These are phyloP conservation scores for Penicillium cataractarum DNA, from an alignment of 495 filamentous ascomycete species.

Conservation along the genomic window DNA sequence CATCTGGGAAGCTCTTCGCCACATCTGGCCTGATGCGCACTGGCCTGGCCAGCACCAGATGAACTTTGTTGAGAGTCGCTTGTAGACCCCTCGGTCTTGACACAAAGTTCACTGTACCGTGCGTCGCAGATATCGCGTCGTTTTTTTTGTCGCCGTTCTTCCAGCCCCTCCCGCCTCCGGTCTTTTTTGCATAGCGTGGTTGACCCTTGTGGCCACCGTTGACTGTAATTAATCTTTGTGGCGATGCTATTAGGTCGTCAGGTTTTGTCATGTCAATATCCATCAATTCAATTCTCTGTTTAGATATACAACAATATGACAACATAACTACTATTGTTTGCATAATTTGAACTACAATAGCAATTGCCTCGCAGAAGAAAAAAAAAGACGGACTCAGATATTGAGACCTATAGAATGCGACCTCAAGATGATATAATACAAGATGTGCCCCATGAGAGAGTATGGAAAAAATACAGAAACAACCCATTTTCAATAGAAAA, in stretches of 20 bases:
- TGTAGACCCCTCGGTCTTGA: conserved; percentile 39
- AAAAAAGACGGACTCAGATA: conserved; percentile 1
- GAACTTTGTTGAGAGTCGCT: conserved; percentile 63
- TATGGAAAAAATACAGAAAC: conserved; percentile 9
- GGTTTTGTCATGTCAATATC: conserved; percentile 18
- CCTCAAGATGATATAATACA: conserved; percentile 21
- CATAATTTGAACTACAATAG: not conserved
- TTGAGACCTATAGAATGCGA: conserved; percentile 11
- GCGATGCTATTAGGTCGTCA: conserved; percentile 16
- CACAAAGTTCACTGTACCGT: not conserved
- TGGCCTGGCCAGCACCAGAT: conserved; percentile 73
- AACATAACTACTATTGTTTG: not conserved
- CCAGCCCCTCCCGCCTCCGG: conserved; percentile 14
- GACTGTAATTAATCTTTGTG: conserved; percentile 16
- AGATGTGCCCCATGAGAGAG: conserved; percentile 5
- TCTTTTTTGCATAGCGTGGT: conserved; percentile 34
- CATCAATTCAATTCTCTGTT: conserved; percentile 11
- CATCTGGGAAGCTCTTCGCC: conserved; percentile 85
- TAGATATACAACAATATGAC: not conserved
- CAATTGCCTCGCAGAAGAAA: not conserved
- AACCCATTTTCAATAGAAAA: conserved; percentile 12
- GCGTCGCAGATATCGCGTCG: not conserved
- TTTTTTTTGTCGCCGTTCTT: conserved; percentile 3
- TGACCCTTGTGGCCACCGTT: conserved; percentile 9
- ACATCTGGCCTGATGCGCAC: conserved; percentile 81